Conservation (phyloP, 2,329 filamentous ascomycete genomes). For the Penicillium frequentans region DNA sequence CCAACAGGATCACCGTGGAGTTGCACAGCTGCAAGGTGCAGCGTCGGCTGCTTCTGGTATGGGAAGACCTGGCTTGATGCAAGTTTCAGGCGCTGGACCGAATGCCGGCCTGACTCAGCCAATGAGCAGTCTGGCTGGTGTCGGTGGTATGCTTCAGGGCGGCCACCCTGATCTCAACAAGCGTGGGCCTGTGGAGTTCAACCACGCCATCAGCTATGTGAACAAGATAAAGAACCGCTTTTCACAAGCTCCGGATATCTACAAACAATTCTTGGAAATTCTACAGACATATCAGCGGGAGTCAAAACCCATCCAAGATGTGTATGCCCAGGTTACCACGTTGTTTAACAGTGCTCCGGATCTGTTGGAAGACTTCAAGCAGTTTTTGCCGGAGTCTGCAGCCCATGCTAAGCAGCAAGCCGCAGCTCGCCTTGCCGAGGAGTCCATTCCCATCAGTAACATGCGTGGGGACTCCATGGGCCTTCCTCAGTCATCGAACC, state of each 20-base stretch:
- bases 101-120: slow-evolving; percentile 50
- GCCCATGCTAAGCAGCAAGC: slow-evolving; percentile 65
- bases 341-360: slow-evolving; percentile 93
- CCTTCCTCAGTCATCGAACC: slow-evolving; percentile 52
- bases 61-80: slow-evolving; percentile 51
- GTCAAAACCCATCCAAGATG: slow-evolving; percentile 97
- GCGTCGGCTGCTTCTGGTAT: slow-evolving; percentile 59
- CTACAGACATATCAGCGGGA: slow-evolving; percentile 97
- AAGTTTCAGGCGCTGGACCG: slow-evolving; percentile 45
- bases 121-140: slow-evolving; percentile 62
- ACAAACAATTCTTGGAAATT: slow-evolving; percentile 98
- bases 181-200: slow-evolving; percentile 94
- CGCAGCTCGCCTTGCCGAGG: slow-evolving; percentile 56
- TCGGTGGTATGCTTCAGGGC: slow-evolving; percentile 59
- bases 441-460: slow-evolving; percentile 66
- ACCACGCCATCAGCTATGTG: slow-evolving; percentile 98
- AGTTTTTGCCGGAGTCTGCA: slow-evolving; percentile 91
- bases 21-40: slow-evolving; percentile 66
- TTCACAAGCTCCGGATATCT: slow-evolving; percentile 93
- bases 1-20: slow-evolving; percentile 65
- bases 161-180: slow-evolving; percentile 67
- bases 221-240: slow-evolving; percentile 99
- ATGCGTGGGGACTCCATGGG: slow-evolving; percentile 54
- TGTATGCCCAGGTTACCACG: slow-evolving; percentile 93
- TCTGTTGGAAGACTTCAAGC: slow-evolving; percentile 96